These are phyloP conservation scores for Aspergillus baeticus DNA, from an alignment of 495 filamentous ascomycete genomes.

Conservation along the genomic window DNA sequence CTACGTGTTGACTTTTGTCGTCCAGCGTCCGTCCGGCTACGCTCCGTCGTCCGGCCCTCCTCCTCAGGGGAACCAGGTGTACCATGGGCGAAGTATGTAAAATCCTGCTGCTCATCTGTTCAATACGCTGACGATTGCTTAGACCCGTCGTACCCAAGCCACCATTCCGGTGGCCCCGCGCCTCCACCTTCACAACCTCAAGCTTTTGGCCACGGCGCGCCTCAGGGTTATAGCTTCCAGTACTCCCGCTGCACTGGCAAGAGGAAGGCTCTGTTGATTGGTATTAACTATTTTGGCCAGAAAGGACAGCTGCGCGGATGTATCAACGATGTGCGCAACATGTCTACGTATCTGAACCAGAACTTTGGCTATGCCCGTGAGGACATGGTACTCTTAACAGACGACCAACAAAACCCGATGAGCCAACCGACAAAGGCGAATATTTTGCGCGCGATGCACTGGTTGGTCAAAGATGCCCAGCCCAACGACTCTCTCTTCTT, in stretches of 20 bases:
- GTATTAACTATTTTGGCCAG: constrained; percentile 97
- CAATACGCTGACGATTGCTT: background rate
- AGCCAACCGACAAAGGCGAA: constrained; percentile 96
- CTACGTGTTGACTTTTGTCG: constrained; percentile 15
- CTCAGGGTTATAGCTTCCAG: constrained; percentile 76
- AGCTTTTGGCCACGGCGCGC: constrained; percentile 75
- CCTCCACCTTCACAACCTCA: constrained; percentile 44
- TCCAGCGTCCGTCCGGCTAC: constrained; percentile 28
- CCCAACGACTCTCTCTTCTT: constrained; percentile 98
- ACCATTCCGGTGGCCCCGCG: constrained; percentile 31
- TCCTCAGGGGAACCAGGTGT: constrained; percentile 36
- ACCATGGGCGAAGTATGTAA: constrained; percentile 29
- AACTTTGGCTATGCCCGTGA: constrained; percentile 92
- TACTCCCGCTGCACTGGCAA: constrained; percentile 91
- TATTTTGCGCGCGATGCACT: constrained; percentile 96
- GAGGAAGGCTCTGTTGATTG: constrained; percentile 89
- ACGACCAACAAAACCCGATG: constrained; percentile 96
- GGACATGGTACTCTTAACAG: constrained; percentile 97
- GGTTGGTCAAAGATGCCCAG: constrained; percentile 91
- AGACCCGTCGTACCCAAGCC: constrained; percentile 36
- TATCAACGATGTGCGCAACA: constrained; percentile 98
- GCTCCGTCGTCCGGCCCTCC: constrained; percentile 28
- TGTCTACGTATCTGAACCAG: constrained; percentile 88
- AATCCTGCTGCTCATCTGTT: background rate
- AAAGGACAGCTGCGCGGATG: constrained; percentile 89